phyloP scores from a whole-genome alignment of 306 rosid genomes.

The Potentilla sterilis region DNA sequence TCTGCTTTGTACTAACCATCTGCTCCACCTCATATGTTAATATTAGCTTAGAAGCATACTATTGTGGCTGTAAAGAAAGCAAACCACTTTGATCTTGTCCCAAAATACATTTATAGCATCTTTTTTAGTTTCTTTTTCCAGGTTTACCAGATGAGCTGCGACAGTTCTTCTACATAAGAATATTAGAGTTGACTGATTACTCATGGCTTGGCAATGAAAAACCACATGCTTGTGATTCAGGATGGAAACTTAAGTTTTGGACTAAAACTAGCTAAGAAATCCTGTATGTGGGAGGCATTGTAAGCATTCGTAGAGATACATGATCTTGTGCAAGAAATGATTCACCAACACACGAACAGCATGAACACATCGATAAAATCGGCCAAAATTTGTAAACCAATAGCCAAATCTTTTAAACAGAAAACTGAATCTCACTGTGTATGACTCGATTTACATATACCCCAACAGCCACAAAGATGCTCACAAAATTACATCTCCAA shows the following conservation, averaged over 20 bases:
- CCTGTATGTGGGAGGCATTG: too few species aligned
- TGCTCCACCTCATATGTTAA: background rate
- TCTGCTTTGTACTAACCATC: conserved; percentile 10
- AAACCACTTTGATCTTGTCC: background rate
- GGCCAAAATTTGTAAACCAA: background rate
- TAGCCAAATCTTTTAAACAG: background rate
- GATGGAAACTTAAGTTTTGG: background rate
- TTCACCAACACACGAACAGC: background rate
- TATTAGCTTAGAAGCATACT: background rate
- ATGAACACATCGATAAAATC: background rate
- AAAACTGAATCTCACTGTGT: background rate
- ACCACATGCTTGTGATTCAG: background rate
- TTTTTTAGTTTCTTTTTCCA: background rate
- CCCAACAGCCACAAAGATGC: background rate
- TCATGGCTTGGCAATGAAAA: background rate
- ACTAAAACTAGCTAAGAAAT: too few species aligned
- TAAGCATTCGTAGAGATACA: background rate
- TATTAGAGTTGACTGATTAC: background rate
- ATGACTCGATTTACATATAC: conserved; percentile 1
- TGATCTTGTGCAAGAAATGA: background rate
- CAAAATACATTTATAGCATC: background rate
- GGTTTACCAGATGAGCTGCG: background rate
- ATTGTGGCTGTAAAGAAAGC: background rate
- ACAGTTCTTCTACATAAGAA: background rate
- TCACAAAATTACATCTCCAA: background rate